Percentiles rank a stretch among this genome's conserved stretches.
Conservation (phyloP, 768 basidiomycete genomes). For the Auriscalpium vulgare region DNA sequence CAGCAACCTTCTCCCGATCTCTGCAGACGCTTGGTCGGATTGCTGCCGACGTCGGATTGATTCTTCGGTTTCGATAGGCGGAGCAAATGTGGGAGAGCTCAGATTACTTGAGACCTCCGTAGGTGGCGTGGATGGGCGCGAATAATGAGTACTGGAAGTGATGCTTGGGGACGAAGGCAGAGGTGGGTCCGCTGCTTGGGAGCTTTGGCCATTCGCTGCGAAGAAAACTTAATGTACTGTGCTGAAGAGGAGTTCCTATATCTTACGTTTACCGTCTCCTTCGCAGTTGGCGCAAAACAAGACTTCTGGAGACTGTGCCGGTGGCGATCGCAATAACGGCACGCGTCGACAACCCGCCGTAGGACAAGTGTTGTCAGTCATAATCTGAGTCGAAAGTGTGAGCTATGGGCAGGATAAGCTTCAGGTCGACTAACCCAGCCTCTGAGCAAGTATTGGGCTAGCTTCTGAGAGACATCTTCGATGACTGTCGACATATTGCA, state of each 20-base stretch:
- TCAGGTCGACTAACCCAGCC: constrained; percentile 51
- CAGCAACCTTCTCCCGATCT: constrained; percentile 70
- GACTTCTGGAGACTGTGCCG: constrained; percentile 31
- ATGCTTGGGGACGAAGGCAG: constrained; percentile 26
- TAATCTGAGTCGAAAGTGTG: constrained; percentile 30
- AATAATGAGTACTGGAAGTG: constrained; percentile 43
- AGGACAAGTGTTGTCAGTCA: constrained; percentile 61
- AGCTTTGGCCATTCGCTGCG: neutral
- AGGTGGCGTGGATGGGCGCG: constrained; percentile 67
- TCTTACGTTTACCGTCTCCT: constrained; percentile 27
- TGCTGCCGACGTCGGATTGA: constrained; percentile 65
- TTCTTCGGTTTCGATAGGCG: constrained; percentile 59
- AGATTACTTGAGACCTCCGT: constrained; percentile 61
- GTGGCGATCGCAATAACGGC: constrained; percentile 72
- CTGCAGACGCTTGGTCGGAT: constrained; percentile 71
- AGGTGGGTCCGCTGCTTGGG: constrained; percentile 2
- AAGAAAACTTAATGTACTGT: neutral
- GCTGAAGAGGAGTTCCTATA: neutral
- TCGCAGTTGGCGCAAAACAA: constrained; percentile 64
- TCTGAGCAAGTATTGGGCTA: constrained; percentile 68
- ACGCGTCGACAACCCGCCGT: constrained; percentile 43
- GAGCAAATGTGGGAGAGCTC: constrained; percentile 56
- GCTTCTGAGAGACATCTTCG: constrained; percentile 45
- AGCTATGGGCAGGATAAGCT: neutral
- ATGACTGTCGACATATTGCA: constrained; percentile 39